Base-by-base conservation (phyloP, 495 filamentous ascomycete species). In the Pseudomonodictys pantanalensis region DNA sequence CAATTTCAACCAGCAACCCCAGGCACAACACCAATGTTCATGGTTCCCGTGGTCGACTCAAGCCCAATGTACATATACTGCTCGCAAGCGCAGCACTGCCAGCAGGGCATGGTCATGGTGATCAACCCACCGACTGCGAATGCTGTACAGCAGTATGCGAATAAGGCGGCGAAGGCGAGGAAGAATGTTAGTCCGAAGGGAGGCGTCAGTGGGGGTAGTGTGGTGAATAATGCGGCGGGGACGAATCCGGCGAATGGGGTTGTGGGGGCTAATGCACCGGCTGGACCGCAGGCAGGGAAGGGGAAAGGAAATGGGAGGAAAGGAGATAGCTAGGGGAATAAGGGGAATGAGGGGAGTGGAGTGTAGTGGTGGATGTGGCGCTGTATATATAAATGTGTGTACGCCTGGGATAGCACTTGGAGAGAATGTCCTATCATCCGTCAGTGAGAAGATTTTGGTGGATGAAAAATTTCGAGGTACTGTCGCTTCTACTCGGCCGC, bases 31-130 rank as follows among this genome's bases (percentile, higher is more conserved):
- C 52, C 52, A n/a, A 35, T 38, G 8, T 56, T 56, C 52, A 56
- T 24, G 22, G 17, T 56, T 12, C 52, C 52, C 20, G 23, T 56
- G n/a, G 22, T 25, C 2, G 52, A 56, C 26, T 12, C 52, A n/a
- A 24, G 47, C 5, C 52, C 52, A 3, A 47, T 56, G 42, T 56
- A 56, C 42, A 56, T 56, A 22, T 56, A 56, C 33, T 56, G 52
- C 33, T 56, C 52, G 3, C 52, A 56, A 17, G 52, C 52, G 8
- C 52, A 56, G 52, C 52, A 56, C 24, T 56, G 52, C 41, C 52
- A 56, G 42, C 52, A 56, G 24, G 52, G 52, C 9, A 56, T 56
- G 52, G 52, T 56, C 41, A 56, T 56, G 52, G 52, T 56, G 7
- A 56, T 56, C 24, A 56, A 56, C 52, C 52, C 52, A n/a, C 52